These are phyloP conservation scores for Naganishia friedmannii DNA, from an alignment of 768 basidiomycete species.

Conservation along the genomic window DNA sequence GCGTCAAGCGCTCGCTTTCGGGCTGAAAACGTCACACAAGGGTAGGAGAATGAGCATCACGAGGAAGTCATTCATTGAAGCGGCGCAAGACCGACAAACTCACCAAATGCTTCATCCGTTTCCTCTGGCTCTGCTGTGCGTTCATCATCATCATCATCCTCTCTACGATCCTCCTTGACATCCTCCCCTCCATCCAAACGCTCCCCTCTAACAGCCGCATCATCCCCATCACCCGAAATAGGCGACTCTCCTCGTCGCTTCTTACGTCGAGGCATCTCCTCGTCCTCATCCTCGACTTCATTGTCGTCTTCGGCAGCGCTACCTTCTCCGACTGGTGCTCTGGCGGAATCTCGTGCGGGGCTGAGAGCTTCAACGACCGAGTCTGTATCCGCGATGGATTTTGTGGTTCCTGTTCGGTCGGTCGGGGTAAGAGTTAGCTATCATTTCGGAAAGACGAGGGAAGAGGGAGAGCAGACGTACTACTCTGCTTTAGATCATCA, in stretches of 20 bases:
- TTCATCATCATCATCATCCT: slow-evolving; percentile 56
- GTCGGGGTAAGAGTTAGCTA: neutral
- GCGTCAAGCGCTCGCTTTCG: slow-evolving; percentile 74
- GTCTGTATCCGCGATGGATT: neutral
- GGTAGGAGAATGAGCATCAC: slow-evolving; percentile 13
- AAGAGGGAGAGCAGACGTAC: neutral
- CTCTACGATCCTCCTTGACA: slow-evolving; percentile 55
- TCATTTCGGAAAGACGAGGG: neutral
- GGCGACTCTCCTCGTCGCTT: slow-evolving; percentile 34
- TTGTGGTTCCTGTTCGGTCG: neutral
- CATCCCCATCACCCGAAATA: slow-evolving; percentile 49
- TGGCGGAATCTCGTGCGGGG: neutral
- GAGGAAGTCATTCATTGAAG: neutral
- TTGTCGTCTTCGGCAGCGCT: slow-evolving; percentile 59
- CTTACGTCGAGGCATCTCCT: slow-evolving; percentile 50
- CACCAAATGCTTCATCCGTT: slow-evolving; percentile 60
- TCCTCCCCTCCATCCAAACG: slow-evolving; percentile 52
- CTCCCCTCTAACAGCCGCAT: slow-evolving; percentile 38
- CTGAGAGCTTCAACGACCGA: slow-evolving; percentile 14
- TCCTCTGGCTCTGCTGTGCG: slow-evolving; percentile 43
- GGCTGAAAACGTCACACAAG: slow-evolving; percentile 57
- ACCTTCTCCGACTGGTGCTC: slow-evolving; percentile 6
- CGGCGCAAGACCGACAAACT: slow-evolving; percentile 3
- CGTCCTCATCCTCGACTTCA: slow-evolving; percentile 56
- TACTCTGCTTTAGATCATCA: neutral